A percentile compares a stretch with the other conserved stretches of the same genome.
Conservation (phyloP, 139 green algal genomes). For the Volvox africanus region DNA sequence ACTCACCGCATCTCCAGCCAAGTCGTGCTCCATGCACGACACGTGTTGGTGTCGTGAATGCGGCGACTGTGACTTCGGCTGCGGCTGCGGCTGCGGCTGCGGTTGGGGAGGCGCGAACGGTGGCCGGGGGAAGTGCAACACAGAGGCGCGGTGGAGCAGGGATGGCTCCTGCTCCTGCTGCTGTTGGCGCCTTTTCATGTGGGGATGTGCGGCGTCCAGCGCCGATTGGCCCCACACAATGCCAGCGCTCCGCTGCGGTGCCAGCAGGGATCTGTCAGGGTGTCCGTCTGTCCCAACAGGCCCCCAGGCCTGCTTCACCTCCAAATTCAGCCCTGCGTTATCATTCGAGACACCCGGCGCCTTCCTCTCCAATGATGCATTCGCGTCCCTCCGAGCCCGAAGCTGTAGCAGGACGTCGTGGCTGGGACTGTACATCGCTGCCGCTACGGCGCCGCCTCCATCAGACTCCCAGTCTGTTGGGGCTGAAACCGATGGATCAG, state of each 20-base stretch:
- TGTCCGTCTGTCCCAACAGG: no score
- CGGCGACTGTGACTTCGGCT: not conserved
- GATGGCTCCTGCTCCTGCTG: conserved; percentile 12
- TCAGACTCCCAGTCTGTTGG: not conserved
- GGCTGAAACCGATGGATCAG: no score
- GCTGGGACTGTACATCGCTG: not conserved
- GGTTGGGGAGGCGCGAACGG: not conserved
- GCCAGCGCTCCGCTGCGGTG: no score
- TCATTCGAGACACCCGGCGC: not conserved
- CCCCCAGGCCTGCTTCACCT: no score
- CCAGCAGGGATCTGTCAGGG: no score
- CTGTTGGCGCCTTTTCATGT: conserved; percentile 6
- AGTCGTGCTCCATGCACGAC: not conserved
- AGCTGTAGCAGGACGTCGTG: conserved; percentile 14
- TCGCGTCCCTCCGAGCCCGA: not conserved
- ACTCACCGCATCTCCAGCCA: no score
- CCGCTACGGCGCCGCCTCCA: not conserved
- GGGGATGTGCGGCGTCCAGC: no score
- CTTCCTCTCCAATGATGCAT: not conserved
- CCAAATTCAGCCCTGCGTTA: no score
- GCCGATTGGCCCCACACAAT: no score
- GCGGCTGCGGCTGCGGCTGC: not conserved
- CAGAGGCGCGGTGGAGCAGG: not conserved
- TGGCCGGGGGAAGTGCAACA: not conserved
- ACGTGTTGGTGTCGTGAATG: not conserved